Conservation (phyloP, 345 rosid genomes). For the Adansonia digitata region DNA sequence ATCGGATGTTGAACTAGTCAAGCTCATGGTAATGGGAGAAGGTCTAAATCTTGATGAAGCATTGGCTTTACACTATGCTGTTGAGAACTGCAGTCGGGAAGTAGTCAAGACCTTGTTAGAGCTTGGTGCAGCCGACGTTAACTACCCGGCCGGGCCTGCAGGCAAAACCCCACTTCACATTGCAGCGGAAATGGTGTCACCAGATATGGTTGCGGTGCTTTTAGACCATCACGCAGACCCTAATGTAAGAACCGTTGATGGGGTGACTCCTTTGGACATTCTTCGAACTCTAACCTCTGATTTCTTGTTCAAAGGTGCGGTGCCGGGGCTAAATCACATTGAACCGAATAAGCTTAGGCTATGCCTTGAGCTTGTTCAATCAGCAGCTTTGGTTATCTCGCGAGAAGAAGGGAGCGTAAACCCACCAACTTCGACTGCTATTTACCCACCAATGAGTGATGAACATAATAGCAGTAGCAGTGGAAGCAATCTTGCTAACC, state of each 20-base stretch:
- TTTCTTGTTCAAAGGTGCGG: constrained; percentile 97
- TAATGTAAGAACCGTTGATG: constrained; percentile 83
- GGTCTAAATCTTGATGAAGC: constrained; percentile 97
- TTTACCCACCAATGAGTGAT: constrained; percentile 60
- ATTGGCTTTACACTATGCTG: constrained; percentile 90
- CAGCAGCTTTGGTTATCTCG: constrained; percentile 92
- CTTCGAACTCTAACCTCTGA: constrained; percentile 94
- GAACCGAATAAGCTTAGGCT: constrained; percentile 95
- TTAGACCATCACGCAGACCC: constrained; percentile 98
- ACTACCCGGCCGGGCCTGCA: constrained; percentile 84
- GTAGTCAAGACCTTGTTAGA: constrained; percentile 97
- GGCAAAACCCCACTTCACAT: constrained; percentile 92
- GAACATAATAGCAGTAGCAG: constrained; percentile 60
- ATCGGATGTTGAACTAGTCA: constrained; percentile 89
- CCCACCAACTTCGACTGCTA: constrained; percentile 36
- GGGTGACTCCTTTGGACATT: constrained; percentile 87
- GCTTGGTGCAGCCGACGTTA: constrained; percentile 96
- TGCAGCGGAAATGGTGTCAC: constrained; percentile 98
- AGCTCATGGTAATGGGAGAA: constrained; percentile 99
- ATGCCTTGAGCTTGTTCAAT: constrained; percentile 97
- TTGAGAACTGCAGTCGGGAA: constrained; percentile 94
- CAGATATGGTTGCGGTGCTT: constrained; percentile 95
- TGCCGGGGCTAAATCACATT: constrained; percentile 86
- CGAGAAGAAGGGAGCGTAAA: constrained; percentile 82
- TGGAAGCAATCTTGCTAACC: constrained; percentile 31